A percentile compares a stretch with the other conserved stretches of the same genome.
Evolutionary conservation across 2,329 filamentous ascomycete genomes (phyloP).

Genomic region (Beauveria scarabaeidicola): DNA sequence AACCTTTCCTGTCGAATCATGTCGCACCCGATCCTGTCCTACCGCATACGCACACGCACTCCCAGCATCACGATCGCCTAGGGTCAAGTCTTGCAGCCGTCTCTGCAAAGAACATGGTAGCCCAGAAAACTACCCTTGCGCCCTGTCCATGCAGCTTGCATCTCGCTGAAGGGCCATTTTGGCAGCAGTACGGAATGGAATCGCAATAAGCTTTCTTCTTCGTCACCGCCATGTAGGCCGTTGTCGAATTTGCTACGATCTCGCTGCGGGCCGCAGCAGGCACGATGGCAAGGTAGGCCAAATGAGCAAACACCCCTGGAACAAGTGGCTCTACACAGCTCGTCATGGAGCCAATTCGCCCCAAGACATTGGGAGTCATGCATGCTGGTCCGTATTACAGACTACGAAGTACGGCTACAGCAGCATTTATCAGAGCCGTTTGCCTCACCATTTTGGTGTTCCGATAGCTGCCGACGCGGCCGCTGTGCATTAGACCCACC

Average conservation of each 20-base stretch:
- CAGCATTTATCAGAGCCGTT: neutral
- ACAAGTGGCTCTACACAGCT: neutral
- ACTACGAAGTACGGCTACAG: neutral
- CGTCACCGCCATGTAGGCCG: slow-evolving; percentile 1
- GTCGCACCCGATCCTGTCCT: neutral
- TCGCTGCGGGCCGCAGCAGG: neutral
- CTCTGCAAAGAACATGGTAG: neutral
- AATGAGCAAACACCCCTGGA: neutral
- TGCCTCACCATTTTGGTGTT: neutral
- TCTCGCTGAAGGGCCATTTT: neutral
- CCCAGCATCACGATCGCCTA: neutral
- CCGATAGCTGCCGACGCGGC: neutral
- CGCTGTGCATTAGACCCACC: slow-evolving; percentile 9
- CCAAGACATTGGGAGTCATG: neutral
- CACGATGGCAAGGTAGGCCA: neutral
- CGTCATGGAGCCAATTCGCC: neutral
- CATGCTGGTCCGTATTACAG: neutral
- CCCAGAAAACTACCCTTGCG: neutral
- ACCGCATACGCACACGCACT: neutral
- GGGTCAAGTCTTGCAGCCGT: neutral
- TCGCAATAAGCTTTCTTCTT: neutral
- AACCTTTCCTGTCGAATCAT: neutral
- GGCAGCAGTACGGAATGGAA: neutral
- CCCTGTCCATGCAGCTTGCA: neutral
- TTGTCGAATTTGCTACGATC: neutral